Evolutionary conservation across 169 alveolate genomes (phyloP), one percentile per base, ranked within the genome.

Genomic region (Plasmodium blacklocki): DNA sequence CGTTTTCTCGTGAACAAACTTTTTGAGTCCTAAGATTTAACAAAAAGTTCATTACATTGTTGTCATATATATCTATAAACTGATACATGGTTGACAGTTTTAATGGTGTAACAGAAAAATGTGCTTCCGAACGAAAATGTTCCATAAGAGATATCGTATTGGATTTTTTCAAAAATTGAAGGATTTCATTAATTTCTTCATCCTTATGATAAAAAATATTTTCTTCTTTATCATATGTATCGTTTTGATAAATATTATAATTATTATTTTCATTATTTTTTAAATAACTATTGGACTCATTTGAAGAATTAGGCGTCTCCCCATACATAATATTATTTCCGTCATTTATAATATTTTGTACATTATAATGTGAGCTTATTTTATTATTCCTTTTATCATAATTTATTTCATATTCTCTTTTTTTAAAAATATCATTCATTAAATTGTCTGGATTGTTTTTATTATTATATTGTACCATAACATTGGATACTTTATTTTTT

Each of bases 111-210:
- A 97, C 89, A 2, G 96, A 93, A 9, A 97, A 87, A 60, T 92
- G 85, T 19, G 95, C 78, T 96, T 97, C 89, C 94, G 98, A 83
- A 95, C 98, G 63, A 98, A 95, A 23, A 98, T 98, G 92, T 97
- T 98, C 75, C 96, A 96, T 93, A 95, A 98, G 29, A 97, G 92
- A 5, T 96, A 94, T 91, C 93, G 96, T 76, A 94, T 66, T 74
- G 92, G 94, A 80, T 67, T 56, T 66, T 80, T 80, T 80, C 59
- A 80, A 80, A 80, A 80, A 80, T 26, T 56, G 47, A 3, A 93
- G 60, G 7, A 85, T 83, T 26, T 67, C 80, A 78, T 56, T 50
- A 68, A 62, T 66, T 32, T 72, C 76, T 59, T 74, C 85, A 68
- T 73, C 64, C 12, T 73, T 32, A 4, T 64, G 76, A n/a, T 78